These are phyloP conservation scores for Kalmusia sp. DNA, from an alignment of 2,329 filamentous ascomycete species.

Conservation along the genomic window DNA sequence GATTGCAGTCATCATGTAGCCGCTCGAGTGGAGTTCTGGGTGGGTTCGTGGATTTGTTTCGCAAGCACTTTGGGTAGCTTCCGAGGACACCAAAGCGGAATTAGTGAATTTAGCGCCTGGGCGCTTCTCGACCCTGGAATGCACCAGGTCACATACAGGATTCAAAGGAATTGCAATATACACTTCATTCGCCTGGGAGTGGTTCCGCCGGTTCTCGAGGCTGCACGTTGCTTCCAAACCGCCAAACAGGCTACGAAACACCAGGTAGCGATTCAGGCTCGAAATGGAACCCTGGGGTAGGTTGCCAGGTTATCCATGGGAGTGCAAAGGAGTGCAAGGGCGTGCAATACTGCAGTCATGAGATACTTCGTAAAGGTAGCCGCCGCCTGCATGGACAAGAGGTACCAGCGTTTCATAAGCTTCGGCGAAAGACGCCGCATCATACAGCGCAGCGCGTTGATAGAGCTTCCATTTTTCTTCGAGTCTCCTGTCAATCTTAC, in stretches of 20 bases:
- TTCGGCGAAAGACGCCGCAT: background rate
- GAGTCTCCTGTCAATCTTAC: constrained; percentile 6
- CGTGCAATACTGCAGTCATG: background rate
- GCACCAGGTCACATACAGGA: background rate
- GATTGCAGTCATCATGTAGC: background rate
- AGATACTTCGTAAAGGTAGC: too few species aligned
- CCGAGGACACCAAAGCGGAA: background rate
- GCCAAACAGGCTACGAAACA: background rate
- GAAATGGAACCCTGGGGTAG: constrained; percentile 5
- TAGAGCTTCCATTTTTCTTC: background rate
- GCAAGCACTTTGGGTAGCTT: constrained; percentile 8
- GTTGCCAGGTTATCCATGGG: constrained; percentile 19
- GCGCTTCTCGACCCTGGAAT: constrained; percentile 1
- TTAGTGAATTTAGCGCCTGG: constrained; percentile 2
- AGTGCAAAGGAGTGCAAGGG: too few species aligned
- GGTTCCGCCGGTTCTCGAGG: background rate
- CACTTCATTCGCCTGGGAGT: background rate
- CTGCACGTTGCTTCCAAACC: background rate
- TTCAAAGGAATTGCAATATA: background rate
- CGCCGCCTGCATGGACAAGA: constrained; percentile 14
- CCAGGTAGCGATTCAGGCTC: constrained; percentile 20
- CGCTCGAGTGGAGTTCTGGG: background rate
- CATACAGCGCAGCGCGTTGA: background rate
- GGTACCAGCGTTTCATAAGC: constrained; percentile 17
- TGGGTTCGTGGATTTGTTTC: background rate